Base-by-base conservation (phyloP, 176 grass and related monocot species). In the Cenchrus fungigraminus region DNA sequence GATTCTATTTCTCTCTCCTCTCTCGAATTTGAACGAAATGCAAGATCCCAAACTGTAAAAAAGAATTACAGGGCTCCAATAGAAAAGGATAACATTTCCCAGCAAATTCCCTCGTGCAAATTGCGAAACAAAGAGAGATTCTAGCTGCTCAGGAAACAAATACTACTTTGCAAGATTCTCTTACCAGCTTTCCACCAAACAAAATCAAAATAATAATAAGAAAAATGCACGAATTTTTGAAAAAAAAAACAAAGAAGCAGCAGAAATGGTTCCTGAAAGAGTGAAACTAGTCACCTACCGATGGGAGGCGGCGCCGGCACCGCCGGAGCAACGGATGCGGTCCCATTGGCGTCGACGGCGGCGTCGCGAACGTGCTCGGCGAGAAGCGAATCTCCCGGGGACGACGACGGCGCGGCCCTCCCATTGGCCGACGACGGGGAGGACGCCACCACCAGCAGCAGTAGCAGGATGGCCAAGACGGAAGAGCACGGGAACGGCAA, bases 271-370 rank as follows among this genome's bases (percentile, higher is more conserved):
- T 20, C 56, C 79, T 8, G 45, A 40, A 3, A 46, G 45, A 8
- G 5, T 60, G 10, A 8, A 17, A 29, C 16, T 1, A 3, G 59
- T 16, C n/a, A 85, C 87, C 10, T 86, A 92, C 93, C 93, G 12
- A 62, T 6, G 43, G 90, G 87, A n/a, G 92, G 85, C 73, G 93
- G 70, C 53, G 91, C 78, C 34, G 73, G 42, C 53, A 45, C 58
- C 1, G 68, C 10, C 14, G 83, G 69, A 57, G 82, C 54, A 0
- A 82, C 25, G 25, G 87, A 25, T 0, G 31, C 61, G 9, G 79
- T 83, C 60, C 60, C 74, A 68, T 83, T 83, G 50, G 37, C 5
- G 9, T 29, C 46, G 17, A 42, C 75, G 16, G 73, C 73, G 67
- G 68, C 14, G 61, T 9, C 43, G 19, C 42, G 52, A 63, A 60